Conservation (phyloP, 139 green algal species). For the Tetraselmis chui region DNA sequence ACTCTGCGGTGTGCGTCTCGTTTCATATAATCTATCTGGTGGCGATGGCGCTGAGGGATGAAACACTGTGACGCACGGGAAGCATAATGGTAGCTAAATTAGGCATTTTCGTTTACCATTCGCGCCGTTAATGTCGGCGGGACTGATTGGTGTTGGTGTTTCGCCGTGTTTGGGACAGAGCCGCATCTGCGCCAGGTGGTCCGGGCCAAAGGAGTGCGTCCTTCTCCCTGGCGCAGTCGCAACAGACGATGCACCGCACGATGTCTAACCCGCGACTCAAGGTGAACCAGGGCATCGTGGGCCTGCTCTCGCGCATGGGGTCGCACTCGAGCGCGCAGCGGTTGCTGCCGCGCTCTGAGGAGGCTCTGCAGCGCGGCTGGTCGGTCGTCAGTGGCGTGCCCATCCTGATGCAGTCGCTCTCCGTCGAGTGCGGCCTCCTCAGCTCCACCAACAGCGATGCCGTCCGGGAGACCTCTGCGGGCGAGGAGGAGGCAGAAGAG, state of each 20-base stretch:
- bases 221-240: too few species aligned
- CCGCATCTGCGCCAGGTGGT: not conserved
- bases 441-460: not conserved
- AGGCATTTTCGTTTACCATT: too few species aligned
- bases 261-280: not conserved
- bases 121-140: too few species aligned
- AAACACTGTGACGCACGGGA: too few species aligned
- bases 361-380: not conserved
- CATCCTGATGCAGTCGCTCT: not conserved
- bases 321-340: not conserved
- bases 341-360: not conserved
- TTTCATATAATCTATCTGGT: too few species aligned
- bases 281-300: not conserved
- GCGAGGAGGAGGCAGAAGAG: not conserved
- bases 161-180: not conserved
- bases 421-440: not conserved
- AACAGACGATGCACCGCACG: not conserved
- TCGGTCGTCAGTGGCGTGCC: not conserved
- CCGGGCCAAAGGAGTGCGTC: too few species aligned
- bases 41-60: too few species aligned
- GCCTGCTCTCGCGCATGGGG: not conserved
- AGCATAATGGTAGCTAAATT: too few species aligned
- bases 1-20: too few species aligned
- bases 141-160: too few species aligned
- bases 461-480: not conserved